Evolutionary conservation across 345 rosid genomes (phyloP), one percentile per base, ranked within the genome.

Genomic region (Turnera subulata): DNA sequence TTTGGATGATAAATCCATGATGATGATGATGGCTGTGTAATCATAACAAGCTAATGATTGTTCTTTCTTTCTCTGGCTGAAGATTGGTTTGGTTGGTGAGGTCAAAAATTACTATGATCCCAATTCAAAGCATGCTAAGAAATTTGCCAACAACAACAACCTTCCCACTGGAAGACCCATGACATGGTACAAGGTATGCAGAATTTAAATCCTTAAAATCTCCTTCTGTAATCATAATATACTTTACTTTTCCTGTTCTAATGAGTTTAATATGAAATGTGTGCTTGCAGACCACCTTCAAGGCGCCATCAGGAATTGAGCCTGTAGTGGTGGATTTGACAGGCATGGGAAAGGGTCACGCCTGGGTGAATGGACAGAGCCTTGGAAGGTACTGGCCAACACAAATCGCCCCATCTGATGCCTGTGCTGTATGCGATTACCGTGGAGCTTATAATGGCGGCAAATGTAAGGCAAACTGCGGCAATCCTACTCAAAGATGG

Each of bases 161-260:
- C 33, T 33, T 22, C 20, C 29, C 6, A 16, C 4, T 13, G 44
- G 25, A 14, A 47, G 53, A 21, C 17, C 29, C 21, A 39, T 50
- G 56, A 50, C 55, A 12, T 38, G 65, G 65, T 61, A 49, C 26
- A 61, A 61, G 65, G 65, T 61, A 50, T 10, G 38, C n/a, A 15
- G 11, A 22, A 25, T 47, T 20, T 40, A 5, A 42, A 42, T 42
- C 45, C 6, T 40, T 5, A 12, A 42, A 11, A 11, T n/a, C n/a
- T n/a, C n/a, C n/a, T n/a, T n/a, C n/a, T n/a, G n/a, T n/a, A 10
- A 40, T 5, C n/a, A 18, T 7, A 19, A 18, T 19, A 6, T 19
- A 18, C 1, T 19, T 47, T 10, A n/a, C n/a, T n/a, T 11, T 2
- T 19, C 19, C 4, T 0, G 4, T 47, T 21, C 24, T 47, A 11